Conservation (phyloP, 2,329 filamentous ascomycete species). For the Hymenoscyphus repandus region DNA sequence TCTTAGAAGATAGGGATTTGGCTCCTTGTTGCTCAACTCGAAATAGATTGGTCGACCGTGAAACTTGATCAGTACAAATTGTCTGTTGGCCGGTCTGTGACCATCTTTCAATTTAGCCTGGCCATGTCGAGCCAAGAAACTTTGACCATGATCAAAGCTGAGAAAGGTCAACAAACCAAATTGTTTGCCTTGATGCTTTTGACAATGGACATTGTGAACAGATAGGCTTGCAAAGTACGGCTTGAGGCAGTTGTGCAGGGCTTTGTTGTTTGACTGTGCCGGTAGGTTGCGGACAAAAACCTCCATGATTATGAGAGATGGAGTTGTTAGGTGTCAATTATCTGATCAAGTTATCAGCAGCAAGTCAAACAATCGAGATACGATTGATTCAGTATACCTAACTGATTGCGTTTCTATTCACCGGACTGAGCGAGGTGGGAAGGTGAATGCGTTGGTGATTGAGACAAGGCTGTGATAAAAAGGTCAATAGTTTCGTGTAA, state of each 20-base stretch:
- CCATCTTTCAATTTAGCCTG: neutral
- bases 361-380: too few species aligned
- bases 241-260: slow-evolving; percentile 10
- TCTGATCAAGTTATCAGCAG: neutral
- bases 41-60: slow-evolving; percentile 21
- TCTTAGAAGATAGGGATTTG: slow-evolving; percentile 19
- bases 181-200: slow-evolving; percentile 37
- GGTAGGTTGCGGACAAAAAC: slow-evolving; percentile 6
- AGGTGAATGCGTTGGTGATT: too few species aligned
- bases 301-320: neutral
- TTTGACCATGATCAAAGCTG: slow-evolving; percentile 33
- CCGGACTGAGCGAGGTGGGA: too few species aligned
- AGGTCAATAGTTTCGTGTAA: too few species aligned
- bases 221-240: slow-evolving; percentile 24
- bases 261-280: slow-evolving; percentile 3
- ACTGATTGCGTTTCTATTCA: too few species aligned
- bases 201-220: slow-evolving; percentile 38
- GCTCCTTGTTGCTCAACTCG: slow-evolving; percentile 20
- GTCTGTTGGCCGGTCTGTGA: neutral
- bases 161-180: slow-evolving; percentile 44
- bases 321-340: too few species aligned
- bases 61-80: slow-evolving; percentile 8
- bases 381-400: too few species aligned
- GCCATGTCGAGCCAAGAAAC: slow-evolving; percentile 37
- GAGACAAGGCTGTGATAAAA: too few species aligned